Evolutionary conservation across 495 filamentous ascomycete species (phyloP).

Genomic region (Echria macrotheca): DNA sequence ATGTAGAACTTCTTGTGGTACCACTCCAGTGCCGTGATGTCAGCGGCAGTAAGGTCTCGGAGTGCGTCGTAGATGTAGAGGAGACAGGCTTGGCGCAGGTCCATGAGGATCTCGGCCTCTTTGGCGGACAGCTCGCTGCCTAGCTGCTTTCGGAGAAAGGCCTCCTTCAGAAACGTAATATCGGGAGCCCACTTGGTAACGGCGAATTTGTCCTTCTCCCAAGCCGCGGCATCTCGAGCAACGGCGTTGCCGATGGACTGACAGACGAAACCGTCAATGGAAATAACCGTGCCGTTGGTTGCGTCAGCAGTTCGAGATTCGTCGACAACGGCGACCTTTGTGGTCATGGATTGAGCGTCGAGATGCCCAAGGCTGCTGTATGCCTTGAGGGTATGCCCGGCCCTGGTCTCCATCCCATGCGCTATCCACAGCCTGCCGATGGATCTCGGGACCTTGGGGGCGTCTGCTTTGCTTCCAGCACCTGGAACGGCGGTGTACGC

Average conservation of each 20-base stretch:
- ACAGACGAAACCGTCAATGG: slow-evolving; percentile 20
- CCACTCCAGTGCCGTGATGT: slow-evolving; percentile 17
- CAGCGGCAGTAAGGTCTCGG: slow-evolving; percentile 10
- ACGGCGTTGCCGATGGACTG: slow-evolving; percentile 23
- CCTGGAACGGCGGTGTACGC: slow-evolving; percentile 22
- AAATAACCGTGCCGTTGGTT: slow-evolving; percentile 7
- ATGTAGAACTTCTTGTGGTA: slow-evolving; percentile 29
- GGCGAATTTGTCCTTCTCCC: slow-evolving; percentile 22
- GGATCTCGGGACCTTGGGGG: slow-evolving; percentile 20
- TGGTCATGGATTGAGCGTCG: slow-evolving; percentile 20
- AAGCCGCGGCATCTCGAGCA: not conserved
- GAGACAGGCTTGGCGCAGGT: slow-evolving; percentile 25
- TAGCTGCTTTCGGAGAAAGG: slow-evolving; percentile 17
- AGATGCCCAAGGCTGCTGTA: slow-evolving; percentile 17
- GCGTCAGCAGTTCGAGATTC: not conserved
- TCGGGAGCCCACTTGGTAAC: slow-evolving; percentile 24
- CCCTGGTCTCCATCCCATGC: slow-evolving; percentile 9
- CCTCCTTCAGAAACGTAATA: slow-evolving; percentile 18
- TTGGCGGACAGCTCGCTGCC: slow-evolving; percentile 16
- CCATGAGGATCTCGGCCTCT: slow-evolving; percentile 21
- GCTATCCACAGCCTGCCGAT: slow-evolving; percentile 25
- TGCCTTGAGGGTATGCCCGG: slow-evolving; percentile 18
- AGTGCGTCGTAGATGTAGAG: slow-evolving; percentile 26
- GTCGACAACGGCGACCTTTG: slow-evolving; percentile 15
- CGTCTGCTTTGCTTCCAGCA: slow-evolving; percentile 9